These are phyloP conservation scores for Gracilaria caudata DNA, from an alignment of 23 red algal genomes.

Conservation along the genomic window DNA sequence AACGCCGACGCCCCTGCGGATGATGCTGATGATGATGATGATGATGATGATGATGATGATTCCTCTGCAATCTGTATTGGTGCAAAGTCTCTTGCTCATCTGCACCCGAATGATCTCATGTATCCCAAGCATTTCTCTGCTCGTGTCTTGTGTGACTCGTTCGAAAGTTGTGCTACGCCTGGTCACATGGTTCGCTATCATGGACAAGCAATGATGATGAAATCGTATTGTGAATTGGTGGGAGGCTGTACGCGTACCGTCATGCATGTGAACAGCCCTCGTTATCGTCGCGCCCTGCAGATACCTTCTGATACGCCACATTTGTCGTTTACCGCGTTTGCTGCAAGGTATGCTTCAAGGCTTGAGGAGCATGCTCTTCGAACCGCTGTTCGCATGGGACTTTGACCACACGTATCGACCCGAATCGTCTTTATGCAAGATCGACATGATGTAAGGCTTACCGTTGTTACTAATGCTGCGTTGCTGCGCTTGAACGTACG, in stretches of 20 bases:
- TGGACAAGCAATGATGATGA: conserved; percentile 54
- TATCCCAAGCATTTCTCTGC: conserved; percentile 11
- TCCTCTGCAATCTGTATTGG: conserved; percentile 34
- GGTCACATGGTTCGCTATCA: conserved; percentile 52
- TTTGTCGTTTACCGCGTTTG: conserved; percentile 40
- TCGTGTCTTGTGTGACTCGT: conserved; percentile 35
- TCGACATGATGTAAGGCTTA: background rate
- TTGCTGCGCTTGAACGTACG: background rate
- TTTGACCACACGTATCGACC: conserved; percentile 21
- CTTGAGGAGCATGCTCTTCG: conserved; percentile 38
- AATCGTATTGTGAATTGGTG: conserved; percentile 34
- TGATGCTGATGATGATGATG: background rate
- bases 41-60: background rate
- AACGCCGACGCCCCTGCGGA: background rate
- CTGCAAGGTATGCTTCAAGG: conserved; percentile 31
- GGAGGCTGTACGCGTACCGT: conserved; percentile 13
- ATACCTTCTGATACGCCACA: conserved; percentile 20
- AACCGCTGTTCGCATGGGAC: conserved; percentile 38
- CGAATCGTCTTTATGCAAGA: background rate
- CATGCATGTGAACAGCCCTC: conserved; percentile 47
- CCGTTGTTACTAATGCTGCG: background rate
- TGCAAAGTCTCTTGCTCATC: conserved; percentile 26
- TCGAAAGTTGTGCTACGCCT: conserved; percentile 34
- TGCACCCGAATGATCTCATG: conserved; percentile 9
- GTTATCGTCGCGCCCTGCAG: conserved; percentile 21